Evolutionary conservation across 352 stramenopile species (phyloP), one percentile per base, ranked within the genome.

Genomic region (Globisporangium lucens): DNA sequence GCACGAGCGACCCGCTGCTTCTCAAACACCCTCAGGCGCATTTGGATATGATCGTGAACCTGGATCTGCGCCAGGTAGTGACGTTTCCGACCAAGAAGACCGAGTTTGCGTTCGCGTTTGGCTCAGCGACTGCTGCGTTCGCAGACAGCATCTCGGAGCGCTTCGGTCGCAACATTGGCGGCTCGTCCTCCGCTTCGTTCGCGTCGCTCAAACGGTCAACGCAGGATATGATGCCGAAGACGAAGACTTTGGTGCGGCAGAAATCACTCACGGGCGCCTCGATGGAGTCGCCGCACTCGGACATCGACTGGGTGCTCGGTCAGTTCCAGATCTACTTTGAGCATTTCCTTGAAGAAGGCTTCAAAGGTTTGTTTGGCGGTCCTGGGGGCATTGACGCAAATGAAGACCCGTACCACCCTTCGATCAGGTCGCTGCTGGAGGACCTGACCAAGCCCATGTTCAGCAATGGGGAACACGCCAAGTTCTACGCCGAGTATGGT

Each of bases 311-410:
- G 82, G 66, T 91, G 0, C 68, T 90, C 5, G 62, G 61, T 1
- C 80, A 91, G 63, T 90, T 89, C 47, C 82, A 83, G 58, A 60
- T 58, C 13, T 91, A 89, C 69, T 90, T 90, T 67, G 80, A 90
- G 33, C 71, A 81, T 15, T 80, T 91, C 43, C 33, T 89, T 20
- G 68, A 82, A 13, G 73, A 79, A 36, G 75, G 63, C n/a, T 76
- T 69, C 71, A 74, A 63, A 47, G 61, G 56, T 8, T 68, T 77
- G 29, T 75, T 83, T 53, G 63, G 55, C 2, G 38, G 57, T 3
- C 15, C 63, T 35, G 46, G 46, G 6, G 66, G 68, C 24, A 67
- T 47, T 17, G 63, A 68, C 12, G 35, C 61, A 9, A 68, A 70
- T 13, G 56, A 59, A n/a, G 72, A 82, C n/a, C 69, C 76, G 55